Percentiles rank a stretch among this genome's conserved stretches.
Conservation (phyloP, 2,329 filamentous ascomycete genomes). For the Arthrobotrys conoides region DNA sequence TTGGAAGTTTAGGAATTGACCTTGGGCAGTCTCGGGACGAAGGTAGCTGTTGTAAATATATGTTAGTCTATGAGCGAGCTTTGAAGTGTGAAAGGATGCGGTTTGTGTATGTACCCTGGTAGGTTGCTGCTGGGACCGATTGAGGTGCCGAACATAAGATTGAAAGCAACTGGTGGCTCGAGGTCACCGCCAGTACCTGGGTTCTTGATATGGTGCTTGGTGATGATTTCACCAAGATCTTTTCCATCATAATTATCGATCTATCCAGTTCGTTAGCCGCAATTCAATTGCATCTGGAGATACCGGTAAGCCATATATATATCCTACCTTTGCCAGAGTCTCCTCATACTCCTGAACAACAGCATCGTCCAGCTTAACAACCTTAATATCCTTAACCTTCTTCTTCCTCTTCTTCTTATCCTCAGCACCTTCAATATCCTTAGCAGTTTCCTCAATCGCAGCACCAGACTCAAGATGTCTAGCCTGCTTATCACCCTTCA, state of each 20-base stretch:
- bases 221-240: slow-evolving; percentile 88
- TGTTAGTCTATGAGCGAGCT: slow-evolving; percentile 21
- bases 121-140: slow-evolving; percentile 93
- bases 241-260: slow-evolving; percentile 96
- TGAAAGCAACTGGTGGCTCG: slow-evolving; percentile 88
- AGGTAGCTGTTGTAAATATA: slow-evolving; percentile 73
- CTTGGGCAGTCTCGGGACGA: slow-evolving; percentile 95
- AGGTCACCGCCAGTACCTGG: slow-evolving; percentile 83
- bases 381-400: slow-evolving; percentile 80
- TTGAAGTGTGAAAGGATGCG: not conserved
- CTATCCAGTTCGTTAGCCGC: slow-evolving; percentile 64
- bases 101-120: too few species aligned
- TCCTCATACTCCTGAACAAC: slow-evolving; percentile 92
- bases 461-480: slow-evolving; percentile 78
- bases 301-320: slow-evolving; percentile 3
- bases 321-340: slow-evolving; percentile 78
- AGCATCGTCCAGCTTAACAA: slow-evolving; percentile 87
- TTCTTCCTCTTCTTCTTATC: slow-evolving; percentile 89
- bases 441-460: slow-evolving; percentile 64
- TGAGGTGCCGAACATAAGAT: slow-evolving; percentile 97
- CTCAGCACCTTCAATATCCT: slow-evolving; percentile 78
- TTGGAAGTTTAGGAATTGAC: slow-evolving; percentile 96
- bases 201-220: slow-evolving; percentile 91
- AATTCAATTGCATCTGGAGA: not conserved
- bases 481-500: slow-evolving; percentile 93